Percentiles rank a stretch among this genome's conserved stretches.
phyloP scores from a whole-genome alignment of 1,284 basidiomycete genomes.

The Leccinum huronense region DNA sequence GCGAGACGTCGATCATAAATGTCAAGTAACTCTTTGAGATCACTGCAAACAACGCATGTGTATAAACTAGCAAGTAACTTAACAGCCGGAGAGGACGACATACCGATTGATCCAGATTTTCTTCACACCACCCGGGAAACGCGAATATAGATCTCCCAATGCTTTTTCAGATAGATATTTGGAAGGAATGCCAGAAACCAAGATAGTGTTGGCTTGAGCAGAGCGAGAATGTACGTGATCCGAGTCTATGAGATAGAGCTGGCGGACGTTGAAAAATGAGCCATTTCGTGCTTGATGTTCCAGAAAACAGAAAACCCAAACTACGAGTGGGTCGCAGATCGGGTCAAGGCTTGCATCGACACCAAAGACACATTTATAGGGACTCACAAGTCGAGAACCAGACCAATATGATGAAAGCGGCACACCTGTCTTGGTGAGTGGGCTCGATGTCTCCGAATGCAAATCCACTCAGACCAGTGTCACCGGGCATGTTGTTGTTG shows the following conservation, averaged over 20 bases:
- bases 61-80: background rate
- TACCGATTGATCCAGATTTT: slow-evolving; percentile 87
- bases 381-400: slow-evolving; percentile 74
- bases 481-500: slow-evolving; percentile 46
- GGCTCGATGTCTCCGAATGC: slow-evolving; percentile 77
- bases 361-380: background rate
- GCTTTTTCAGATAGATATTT: slow-evolving; percentile 68
- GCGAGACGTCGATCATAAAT: slow-evolving; percentile 76
- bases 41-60: slow-evolving; percentile 32
- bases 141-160: slow-evolving; percentile 65
- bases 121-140: slow-evolving; percentile 82
- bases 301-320: slow-evolving; percentile 69
- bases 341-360: slow-evolving; percentile 2
- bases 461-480: slow-evolving; percentile 70
- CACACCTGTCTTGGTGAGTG: slow-evolving; percentile 57
- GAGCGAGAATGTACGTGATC: slow-evolving; percentile 65
- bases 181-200: slow-evolving; percentile 86
- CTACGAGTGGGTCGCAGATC: slow-evolving; percentile 37
- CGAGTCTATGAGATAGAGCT: slow-evolving; percentile 72
- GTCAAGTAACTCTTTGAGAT: slow-evolving; percentile 83
- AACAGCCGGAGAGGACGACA: slow-evolving; percentile 9
- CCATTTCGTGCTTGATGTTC: slow-evolving; percentile 80
- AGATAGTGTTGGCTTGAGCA: slow-evolving; percentile 84
- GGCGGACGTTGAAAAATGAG: slow-evolving; percentile 79
- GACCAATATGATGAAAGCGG: slow-evolving; percentile 73